These are phyloP conservation scores for Rhodotorula sp. DNA, from an alignment of 1,284 basidiomycete genomes.

Conservation along the genomic window DNA sequence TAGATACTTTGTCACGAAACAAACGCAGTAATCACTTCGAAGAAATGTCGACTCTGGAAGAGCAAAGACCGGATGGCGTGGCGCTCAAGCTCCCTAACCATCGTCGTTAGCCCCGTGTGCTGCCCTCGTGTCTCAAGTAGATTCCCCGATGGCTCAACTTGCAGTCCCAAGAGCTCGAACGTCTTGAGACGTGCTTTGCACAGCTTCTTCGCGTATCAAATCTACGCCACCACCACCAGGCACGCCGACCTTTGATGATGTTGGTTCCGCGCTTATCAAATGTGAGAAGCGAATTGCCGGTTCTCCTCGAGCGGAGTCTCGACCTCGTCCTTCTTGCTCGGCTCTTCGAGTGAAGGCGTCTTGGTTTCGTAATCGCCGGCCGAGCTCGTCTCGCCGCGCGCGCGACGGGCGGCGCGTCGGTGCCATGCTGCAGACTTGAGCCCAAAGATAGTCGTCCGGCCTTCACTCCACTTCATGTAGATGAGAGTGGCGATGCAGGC, in stretches of 20 bases:
- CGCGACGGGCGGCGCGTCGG: conserved; percentile 19
- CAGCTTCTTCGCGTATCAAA: too few relatives aligned
- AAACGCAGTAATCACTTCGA: too few relatives aligned
- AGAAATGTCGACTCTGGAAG: too few relatives aligned
- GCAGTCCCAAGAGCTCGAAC: too few relatives aligned
- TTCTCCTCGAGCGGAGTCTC: conserved; percentile 27
- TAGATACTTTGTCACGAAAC: too few relatives aligned
- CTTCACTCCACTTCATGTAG: conserved; percentile 65
- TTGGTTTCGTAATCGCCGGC: neutral
- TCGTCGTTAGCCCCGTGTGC: too few relatives aligned
- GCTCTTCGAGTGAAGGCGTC: neutral
- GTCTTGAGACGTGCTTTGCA: too few relatives aligned
- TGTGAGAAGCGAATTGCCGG: conserved; percentile 25
- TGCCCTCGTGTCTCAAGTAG: too few relatives aligned
- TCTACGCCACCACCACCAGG: too few relatives aligned
- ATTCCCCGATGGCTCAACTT: too few relatives aligned
- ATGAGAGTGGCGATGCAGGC: conserved; percentile 63
- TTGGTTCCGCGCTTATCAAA: neutral
- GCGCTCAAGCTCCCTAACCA: too few relatives aligned
- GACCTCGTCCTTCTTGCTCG: conserved; percentile 20
- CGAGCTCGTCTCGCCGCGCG: neutral
- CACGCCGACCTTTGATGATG: neutral
- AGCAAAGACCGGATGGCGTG: too few relatives aligned
- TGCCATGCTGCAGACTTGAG: conserved; percentile 23
- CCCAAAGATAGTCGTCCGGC: conserved; percentile 47